These are phyloP conservation scores for Solanum gandarillasii DNA, from an alignment of 257 asterid genomes.

Conservation along the genomic window DNA sequence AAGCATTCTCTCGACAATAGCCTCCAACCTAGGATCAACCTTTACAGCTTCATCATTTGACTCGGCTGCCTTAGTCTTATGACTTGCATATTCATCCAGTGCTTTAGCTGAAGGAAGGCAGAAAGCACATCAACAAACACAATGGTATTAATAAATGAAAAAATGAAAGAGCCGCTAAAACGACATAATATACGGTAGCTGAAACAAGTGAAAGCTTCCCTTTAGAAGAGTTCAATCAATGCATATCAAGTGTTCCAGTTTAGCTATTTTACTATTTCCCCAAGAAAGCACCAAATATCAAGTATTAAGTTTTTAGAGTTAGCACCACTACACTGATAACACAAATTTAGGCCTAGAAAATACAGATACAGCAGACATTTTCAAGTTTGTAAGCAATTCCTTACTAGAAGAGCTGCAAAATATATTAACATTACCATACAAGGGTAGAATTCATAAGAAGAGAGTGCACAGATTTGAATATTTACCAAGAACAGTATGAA, in stretches of 20 bases:
- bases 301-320: neutral
- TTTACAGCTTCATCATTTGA: conserved; percentile 42
- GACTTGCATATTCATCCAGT: conserved; percentile 78
- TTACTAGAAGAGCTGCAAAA: neutral
- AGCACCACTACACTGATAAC: neutral
- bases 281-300: neutral
- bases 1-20: conserved; percentile 89
- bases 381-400: neutral
- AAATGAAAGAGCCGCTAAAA: neutral
- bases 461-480: neutral
- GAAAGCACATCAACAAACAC: neutral
- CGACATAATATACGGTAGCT: neutral
- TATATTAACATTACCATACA: neutral
- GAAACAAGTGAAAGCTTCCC: neutral
- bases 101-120: conserved; percentile 52
- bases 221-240: neutral
- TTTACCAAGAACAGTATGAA: conserved; percentile 71
- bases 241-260: neutral
- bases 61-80: conserved; percentile 77
- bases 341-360: neutral
- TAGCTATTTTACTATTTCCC: neutral
- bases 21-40: conserved; percentile 82
- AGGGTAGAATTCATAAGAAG: neutral
- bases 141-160: neutral
- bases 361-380: neutral